Percentiles rank a stretch among this genome's conserved stretches.
phyloP scores from a whole-genome alignment of 2,329 filamentous ascomycete genomes.

The Colletotrichum phormii region DNA sequence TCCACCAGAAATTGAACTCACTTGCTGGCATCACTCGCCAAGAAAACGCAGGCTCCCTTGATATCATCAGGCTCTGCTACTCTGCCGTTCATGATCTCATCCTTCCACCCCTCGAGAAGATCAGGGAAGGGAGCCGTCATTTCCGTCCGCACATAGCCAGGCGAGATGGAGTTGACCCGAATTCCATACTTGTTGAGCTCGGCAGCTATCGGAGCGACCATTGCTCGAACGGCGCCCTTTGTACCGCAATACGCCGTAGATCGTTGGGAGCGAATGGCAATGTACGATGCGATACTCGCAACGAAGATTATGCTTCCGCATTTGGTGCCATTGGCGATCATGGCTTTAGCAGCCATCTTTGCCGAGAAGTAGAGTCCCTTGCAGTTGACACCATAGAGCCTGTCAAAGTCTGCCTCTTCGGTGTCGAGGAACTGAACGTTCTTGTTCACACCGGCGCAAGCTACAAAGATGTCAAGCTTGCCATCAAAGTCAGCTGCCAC shows the following conservation, averaged over 20 bases:
- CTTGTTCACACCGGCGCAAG: conserved; percentile 48
- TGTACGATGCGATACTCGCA: conserved; percentile 63
- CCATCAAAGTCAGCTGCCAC: conserved; percentile 42
- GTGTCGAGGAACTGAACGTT: conserved; percentile 29
- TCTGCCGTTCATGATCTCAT: conserved; percentile 59
- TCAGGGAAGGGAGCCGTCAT: conserved; percentile 53
- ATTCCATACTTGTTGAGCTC: conserved; percentile 30
- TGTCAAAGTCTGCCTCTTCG: conserved; percentile 23
- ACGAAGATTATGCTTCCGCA: conserved; percentile 65
- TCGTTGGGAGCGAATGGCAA: conserved; percentile 61
- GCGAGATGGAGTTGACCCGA: conserved; percentile 33
- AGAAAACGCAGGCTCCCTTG: conserved; percentile 59
- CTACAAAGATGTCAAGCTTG: conserved; percentile 49
- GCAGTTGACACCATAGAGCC: conserved; percentile 21
- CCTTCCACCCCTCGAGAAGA: conserved; percentile 60
- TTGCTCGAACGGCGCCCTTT: conserved; percentile 34
- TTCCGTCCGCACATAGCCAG: conserved; percentile 36
- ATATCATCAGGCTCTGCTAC: conserved; percentile 63
- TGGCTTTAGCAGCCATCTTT: conserved; percentile 60
- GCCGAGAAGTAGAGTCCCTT: conserved; percentile 51
- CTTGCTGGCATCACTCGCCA: conserved; percentile 59
- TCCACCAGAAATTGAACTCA: conserved; percentile 44
- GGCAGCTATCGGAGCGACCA: conserved; percentile 32
- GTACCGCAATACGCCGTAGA: conserved; percentile 46
- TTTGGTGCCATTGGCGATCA: conserved; percentile 62